Percentiles rank a stretch among this genome's conserved stretches.
These are phyloP conservation scores for Acephala macrosclerotiorum DNA, from an alignment of 2,329 filamentous ascomycete species.

Conservation along the genomic window DNA sequence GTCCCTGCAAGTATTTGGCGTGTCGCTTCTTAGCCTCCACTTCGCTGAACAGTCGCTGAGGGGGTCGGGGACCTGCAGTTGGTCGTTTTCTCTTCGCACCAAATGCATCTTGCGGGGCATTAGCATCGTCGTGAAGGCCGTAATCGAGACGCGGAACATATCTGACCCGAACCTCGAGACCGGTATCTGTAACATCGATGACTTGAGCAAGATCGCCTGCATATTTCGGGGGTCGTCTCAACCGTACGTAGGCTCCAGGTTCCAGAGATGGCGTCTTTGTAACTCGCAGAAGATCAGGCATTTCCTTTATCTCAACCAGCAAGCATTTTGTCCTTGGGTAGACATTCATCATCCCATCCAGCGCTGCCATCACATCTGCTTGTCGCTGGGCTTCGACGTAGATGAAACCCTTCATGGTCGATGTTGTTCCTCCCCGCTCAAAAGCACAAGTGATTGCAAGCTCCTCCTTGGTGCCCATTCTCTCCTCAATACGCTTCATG, in stretches of 20 bases:
- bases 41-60: constrained; percentile 92
- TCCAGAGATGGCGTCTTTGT: constrained; percentile 86
- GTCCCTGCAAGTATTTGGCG: constrained; percentile 62
- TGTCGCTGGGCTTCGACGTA: constrained; percentile 92
- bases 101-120: constrained; percentile 47
- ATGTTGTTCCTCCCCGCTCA: constrained; percentile 80
- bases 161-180: constrained; percentile 84
- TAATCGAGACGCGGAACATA: constrained; percentile 94
- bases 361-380: constrained; percentile 81
- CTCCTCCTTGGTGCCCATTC: constrained; percentile 78
- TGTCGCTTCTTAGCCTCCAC: constrained; percentile 90
- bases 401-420: constrained; percentile 90
- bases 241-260: constrained; percentile 90
- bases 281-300: constrained; percentile 93
- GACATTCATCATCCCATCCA: constrained; percentile 87
- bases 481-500: constrained; percentile 87
- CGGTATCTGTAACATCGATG: constrained; percentile 90
- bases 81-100: constrained; percentile 79
- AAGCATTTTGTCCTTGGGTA: constrained; percentile 89
- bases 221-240: constrained; percentile 82
- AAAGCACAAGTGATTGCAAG: constrained; percentile 89
- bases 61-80: constrained; percentile 73
- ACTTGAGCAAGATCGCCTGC: constrained; percentile 90
- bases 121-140: constrained; percentile 81
- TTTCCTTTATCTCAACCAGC: constrained; percentile 93